Base-by-base conservation (phyloP, 768 basidiomycete genomes). In the Xerocomellus amylosporus region DNA sequence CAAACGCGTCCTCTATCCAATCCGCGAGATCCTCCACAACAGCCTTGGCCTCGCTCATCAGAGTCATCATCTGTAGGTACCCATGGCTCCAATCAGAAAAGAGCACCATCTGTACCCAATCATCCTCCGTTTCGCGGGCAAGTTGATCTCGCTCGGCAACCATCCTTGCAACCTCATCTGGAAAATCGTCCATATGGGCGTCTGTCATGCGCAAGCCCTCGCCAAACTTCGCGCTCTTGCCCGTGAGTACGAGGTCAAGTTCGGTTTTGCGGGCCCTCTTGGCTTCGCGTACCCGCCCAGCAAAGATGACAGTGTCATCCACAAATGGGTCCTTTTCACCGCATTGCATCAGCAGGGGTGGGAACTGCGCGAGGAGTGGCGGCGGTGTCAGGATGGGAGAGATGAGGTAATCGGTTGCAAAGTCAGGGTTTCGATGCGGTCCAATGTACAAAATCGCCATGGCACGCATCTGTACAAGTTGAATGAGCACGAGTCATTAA, bases 381-480 rank as follows among this genome's bases (percentile, higher is more conserved):
- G 79, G 76, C 5, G 96, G 96, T 8, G 95, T 84, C 46, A 98
- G 81, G 63, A 99, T 89, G 1, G 97, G 97, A 17, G 96, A 98
- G 61, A 99, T 85, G 74, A 92, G 87, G 72, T 98, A 98, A 76
- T 99, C 95, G 17, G 88, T 88, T 51, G 85, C 83, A 69, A 99
- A 95, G 71, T 98, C 94, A 8, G 97, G 97, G 68, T 93, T 89
- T 48, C 86, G 87, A 64, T 90, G 84, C 1, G 97, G 96, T 1
- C 96, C 96, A 55, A 99, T 88, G 73, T 97, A 97, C 58, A 96
- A 74, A 66, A 97, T 95, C 4, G 96, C 96, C 97, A 99, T 99
- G 0, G 96, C 95, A 34, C 97, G 90, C 93, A 98, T 98, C 96
- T 98, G 41, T 53, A 34, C n/a, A 15, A n/a, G n/a, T 51, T n/a